A percentile compares a stretch with the other conserved stretches of the same genome.
Conservation (phyloP, 176 grass and related monocot species). For the Cenchrus americanus region DNA sequence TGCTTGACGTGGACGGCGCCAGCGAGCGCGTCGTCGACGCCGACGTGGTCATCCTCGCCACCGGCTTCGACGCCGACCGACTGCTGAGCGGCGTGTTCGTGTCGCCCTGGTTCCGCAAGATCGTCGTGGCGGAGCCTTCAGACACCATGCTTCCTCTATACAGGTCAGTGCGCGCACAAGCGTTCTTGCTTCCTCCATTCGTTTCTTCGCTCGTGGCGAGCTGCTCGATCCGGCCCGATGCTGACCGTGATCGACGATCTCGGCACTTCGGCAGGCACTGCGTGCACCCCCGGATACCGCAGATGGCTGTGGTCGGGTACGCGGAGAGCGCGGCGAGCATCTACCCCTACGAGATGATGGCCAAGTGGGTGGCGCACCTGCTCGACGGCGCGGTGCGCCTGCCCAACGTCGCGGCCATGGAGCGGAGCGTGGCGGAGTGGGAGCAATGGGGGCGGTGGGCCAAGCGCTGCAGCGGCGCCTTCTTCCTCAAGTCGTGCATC, state of each 20-base stretch:
- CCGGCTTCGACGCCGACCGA: constrained; percentile 47
- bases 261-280: constrained; percentile 2
- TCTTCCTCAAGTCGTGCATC: constrained; percentile 22
- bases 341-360: constrained; percentile 35
- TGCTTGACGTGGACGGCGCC: constrained; percentile 27
- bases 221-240: too few species aligned
- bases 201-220: too few species aligned
- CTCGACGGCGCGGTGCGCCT: constrained; percentile 42
- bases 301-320: constrained; percentile 50
- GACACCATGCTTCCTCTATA: not conserved
- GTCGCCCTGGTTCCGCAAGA: constrained; percentile 33
- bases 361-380: constrained; percentile 52
- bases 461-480: not conserved
- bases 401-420: constrained; percentile 48
- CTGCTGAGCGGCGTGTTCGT: constrained; percentile 45
- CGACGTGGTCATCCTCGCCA: constrained; percentile 50
- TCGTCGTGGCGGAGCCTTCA: not conserved
- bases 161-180: not conserved
- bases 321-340: constrained; percentile 38
- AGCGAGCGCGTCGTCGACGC: constrained; percentile 11
- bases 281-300: constrained; percentile 54
- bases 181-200: too few species aligned
- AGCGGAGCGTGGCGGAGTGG: constrained; percentile 41
- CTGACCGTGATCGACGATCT: too few species aligned
- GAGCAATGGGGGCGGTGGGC: constrained; percentile 33